Percentiles rank a stretch among this genome's conserved stretches.
Evolutionary conservation across 1,284 basidiomycete species (phyloP).

Genomic region (Phaffia rhodozyma): DNA sequence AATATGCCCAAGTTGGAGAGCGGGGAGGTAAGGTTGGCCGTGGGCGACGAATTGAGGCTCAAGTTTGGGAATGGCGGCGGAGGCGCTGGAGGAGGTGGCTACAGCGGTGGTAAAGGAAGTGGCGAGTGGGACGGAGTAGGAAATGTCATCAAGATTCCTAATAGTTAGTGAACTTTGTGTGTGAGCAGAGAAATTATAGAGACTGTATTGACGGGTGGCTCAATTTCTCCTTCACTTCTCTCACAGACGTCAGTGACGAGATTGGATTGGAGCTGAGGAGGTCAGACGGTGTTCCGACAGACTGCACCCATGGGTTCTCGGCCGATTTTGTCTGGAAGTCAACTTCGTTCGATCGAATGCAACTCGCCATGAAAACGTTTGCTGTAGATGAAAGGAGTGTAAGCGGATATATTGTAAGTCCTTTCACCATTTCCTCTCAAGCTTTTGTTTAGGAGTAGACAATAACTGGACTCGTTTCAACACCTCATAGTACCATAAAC

Average conservation of each 20-base stretch:
- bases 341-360: constrained; percentile 98
- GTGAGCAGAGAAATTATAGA: neutral
- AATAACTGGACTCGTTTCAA: neutral
- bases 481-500: constrained; percentile 73
- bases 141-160: constrained; percentile 98
- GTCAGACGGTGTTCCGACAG: constrained; percentile 86
- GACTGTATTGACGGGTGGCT: neutral
- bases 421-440: neutral
- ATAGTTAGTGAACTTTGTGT: constrained; percentile 50
- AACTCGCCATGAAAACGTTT: constrained; percentile 98
- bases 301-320: constrained; percentile 87
- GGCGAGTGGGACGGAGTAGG: constrained; percentile 83
- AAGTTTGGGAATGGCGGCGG: constrained; percentile 65
- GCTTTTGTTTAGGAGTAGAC: neutral
- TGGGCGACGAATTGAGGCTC: constrained; percentile 88
- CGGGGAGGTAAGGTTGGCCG: constrained; percentile 90
- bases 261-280: constrained; percentile 85
- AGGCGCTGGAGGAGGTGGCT: constrained; percentile 37
- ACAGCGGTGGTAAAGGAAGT: constrained; percentile 23
- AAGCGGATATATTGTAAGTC: constrained; percentile 84
- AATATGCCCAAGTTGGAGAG: constrained; percentile 90
- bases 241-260: constrained; percentile 85
- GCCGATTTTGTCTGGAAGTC: constrained; percentile 99
- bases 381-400: constrained; percentile 98
- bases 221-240: neutral